A percentile compares a stretch with the other conserved stretches of the same genome.
Evolutionary conservation across 2,329 filamentous ascomycete genomes (phyloP).

Genomic region (Diaporthe ampelina): DNA sequence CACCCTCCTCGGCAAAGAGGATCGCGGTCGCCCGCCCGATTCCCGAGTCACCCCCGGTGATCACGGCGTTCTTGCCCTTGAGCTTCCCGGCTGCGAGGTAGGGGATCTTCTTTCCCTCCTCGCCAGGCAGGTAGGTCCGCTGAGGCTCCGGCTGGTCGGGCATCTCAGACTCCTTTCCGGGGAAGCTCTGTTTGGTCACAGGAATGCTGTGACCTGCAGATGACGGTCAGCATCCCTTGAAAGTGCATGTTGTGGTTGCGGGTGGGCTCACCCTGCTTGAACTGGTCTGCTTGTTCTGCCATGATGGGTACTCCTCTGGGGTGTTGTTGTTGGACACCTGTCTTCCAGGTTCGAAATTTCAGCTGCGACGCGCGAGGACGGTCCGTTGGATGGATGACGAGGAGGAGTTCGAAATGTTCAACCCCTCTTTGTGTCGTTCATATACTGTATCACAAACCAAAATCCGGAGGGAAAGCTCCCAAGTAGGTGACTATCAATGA

Average conservation of each 20-base stretch:
- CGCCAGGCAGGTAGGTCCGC: slow-evolving; percentile 45
- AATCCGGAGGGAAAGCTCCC: slow-evolving; percentile 28
- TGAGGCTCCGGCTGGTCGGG: slow-evolving; percentile 69
- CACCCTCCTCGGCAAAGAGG: slow-evolving; percentile 85
- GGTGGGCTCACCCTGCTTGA: slow-evolving; percentile 50
- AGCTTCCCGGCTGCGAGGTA: slow-evolving; percentile 85
- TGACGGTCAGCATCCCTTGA: background rate
- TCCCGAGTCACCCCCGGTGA: slow-evolving; percentile 85
- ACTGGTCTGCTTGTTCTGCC: slow-evolving; percentile 48
- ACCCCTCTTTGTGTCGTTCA: background rate
- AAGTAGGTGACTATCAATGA: slow-evolving; percentile 31
- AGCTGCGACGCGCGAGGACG: background rate
- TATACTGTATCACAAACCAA: slow-evolving; percentile 1
- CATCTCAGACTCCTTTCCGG: slow-evolving; percentile 63
- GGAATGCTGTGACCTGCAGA: slow-evolving; percentile 55
- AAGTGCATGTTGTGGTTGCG: background rate
- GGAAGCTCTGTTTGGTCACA: slow-evolving; percentile 57
- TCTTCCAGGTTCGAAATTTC: background rate
- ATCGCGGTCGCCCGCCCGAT: slow-evolving; percentile 84
- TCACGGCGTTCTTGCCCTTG: slow-evolving; percentile 80
- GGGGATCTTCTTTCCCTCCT: slow-evolving; percentile 75
- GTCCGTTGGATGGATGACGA: background rate
- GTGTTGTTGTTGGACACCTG: too few species aligned
- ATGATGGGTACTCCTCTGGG: slow-evolving; percentile 10
- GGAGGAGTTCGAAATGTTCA: background rate